Evolutionary conservation across 2,329 filamentous ascomycete genomes (phyloP).

Genomic region (Harringtonia lauricola): DNA sequence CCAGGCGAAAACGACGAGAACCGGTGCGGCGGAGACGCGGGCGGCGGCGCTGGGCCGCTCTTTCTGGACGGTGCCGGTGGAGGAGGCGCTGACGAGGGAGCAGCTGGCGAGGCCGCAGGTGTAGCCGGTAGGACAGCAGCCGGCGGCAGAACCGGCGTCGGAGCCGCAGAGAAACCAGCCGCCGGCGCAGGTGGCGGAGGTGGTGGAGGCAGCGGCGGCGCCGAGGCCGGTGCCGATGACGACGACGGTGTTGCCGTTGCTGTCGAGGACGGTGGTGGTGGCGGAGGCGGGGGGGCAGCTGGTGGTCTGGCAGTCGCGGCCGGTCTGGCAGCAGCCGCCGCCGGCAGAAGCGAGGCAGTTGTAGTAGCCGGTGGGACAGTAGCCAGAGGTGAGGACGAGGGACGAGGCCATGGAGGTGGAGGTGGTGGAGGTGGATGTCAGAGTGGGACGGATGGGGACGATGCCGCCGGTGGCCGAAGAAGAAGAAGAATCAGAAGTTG

Average conservation of each 20-base stretch:
- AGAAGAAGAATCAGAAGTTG: slow-evolving; percentile 17
- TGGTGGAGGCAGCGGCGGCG: slow-evolving; percentile 27
- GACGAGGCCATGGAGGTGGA: slow-evolving; percentile 26
- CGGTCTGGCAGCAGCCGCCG: slow-evolving; percentile 77
- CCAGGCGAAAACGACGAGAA: background rate
- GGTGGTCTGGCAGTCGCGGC: slow-evolving; percentile 70
- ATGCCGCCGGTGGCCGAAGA: slow-evolving; percentile 14
- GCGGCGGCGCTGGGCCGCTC: slow-evolving; percentile 24
- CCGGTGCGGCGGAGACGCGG: background rate
- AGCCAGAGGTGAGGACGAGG: too few relatives aligned
- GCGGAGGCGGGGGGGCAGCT: slow-evolving; percentile 55
- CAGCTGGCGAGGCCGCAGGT: slow-evolving; percentile 64
- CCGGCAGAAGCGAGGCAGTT: slow-evolving; percentile 77
- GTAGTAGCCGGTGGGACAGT: slow-evolving; percentile 86
- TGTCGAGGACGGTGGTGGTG: slow-evolving; percentile 49
- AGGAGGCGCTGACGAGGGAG: slow-evolving; percentile 40
- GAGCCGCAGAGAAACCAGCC: slow-evolving; percentile 68
- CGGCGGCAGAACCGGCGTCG: slow-evolving; percentile 50
- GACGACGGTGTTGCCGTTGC: slow-evolving; percentile 57
- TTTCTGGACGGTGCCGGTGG: slow-evolving; percentile 47
- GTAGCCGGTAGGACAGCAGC: slow-evolving; percentile 77
- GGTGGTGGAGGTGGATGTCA: slow-evolving; percentile 18
- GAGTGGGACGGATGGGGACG: slow-evolving; percentile 37
- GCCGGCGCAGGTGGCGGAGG: slow-evolving; percentile 49
- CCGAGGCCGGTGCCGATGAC: slow-evolving; percentile 49